These are phyloP conservation scores for Fistulina hepatica DNA, from an alignment of 1,284 basidiomycete species.

Conservation along the genomic window DNA sequence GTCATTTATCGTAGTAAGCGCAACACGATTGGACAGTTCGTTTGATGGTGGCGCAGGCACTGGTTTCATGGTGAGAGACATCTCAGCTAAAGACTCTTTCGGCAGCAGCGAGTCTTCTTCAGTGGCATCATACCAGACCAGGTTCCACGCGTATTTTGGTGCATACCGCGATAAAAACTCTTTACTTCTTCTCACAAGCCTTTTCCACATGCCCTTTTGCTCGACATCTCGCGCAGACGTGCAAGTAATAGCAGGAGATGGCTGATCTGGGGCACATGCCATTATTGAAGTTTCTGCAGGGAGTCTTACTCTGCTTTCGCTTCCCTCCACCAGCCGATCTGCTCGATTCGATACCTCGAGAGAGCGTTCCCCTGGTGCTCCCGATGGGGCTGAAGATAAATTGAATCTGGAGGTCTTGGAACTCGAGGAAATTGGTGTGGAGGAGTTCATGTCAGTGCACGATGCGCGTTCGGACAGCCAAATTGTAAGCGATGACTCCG, in stretches of 20 bases:
- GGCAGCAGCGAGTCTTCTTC: neutral
- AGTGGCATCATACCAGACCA: slow-evolving; percentile 2
- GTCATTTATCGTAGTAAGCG: slow-evolving; percentile 12
- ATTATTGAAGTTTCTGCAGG: slow-evolving; percentile 14
- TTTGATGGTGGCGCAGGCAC: slow-evolving; percentile 12
- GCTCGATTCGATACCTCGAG: no score
- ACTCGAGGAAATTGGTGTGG: slow-evolving; percentile 8
- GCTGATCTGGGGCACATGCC: slow-evolving; percentile 11
- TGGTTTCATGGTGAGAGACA: slow-evolving; percentile 15
- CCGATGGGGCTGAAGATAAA: no score
- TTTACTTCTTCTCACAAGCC: no score
- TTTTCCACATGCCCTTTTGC: slow-evolving; percentile 1
- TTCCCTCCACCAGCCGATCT: no score
- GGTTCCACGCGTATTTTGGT: slow-evolving; percentile 4
- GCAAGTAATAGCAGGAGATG: slow-evolving; percentile 10
- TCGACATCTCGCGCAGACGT: slow-evolving; percentile 13
- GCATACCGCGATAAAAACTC: neutral
- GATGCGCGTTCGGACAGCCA: slow-evolving; percentile 9
- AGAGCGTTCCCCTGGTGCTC: no score
- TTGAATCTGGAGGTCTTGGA: slow-evolving; percentile 7
- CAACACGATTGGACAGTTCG: slow-evolving; percentile 13
- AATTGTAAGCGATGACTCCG: slow-evolving; percentile 12
- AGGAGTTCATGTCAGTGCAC: slow-evolving; percentile 4
- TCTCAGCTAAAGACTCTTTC: no score
- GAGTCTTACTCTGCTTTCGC: no score